Evolutionary conservation across 1,284 basidiomycete genomes (phyloP), one percentile per base, ranked within the genome.

Genomic region (Irpex sp.): DNA sequence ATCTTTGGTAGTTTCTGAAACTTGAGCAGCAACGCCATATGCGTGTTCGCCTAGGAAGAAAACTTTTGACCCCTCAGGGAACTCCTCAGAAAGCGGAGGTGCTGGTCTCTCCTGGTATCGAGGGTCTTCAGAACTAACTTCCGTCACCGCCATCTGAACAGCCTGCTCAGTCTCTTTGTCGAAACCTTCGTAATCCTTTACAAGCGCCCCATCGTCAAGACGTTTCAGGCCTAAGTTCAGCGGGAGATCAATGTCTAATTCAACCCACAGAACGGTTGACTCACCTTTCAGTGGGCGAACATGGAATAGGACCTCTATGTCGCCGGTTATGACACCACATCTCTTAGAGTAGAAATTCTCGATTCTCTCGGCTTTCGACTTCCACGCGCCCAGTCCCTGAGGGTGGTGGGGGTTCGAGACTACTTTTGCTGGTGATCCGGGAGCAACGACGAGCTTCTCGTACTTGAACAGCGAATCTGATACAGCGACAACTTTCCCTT

Each of bases 21-120:
- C 94, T 71, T 95, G 92, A 0, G 95, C 95, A 5, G 97, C 95
- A 4, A 92, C 89, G n/a, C 97, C 97, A 73, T 97, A 99, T 0
- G 92, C 92, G 70, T 94, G 89, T 67, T 92, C 88, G 19, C 96
- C 96, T 5, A 99, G 84, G 87, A 98, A 99, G 78, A 99, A 97
- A 51, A 98, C 92, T 71, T 91, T 94, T 73, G 88, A 92, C 8
- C 92, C 92, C 1, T 87, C 86, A 0, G 96, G 96, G 78, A 95
- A 98, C 74, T 99, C 97, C 61, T 94, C 89, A 0, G 85, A 82
- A 40, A 98, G 78, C 0, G 94, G 88, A 2, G 94, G 91, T 0
- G 97, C 87, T 5, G 86, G 87, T 71, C 87, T 82, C 76, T 94
- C 94, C n/a, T 93, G 61, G 76, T 87, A 98, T 31, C 96, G 88